Evolutionary conservation across 805 yeast species (phyloP), one percentile per base, ranked within the genome.

Genomic region (Lipomyces anomalus): DNA sequence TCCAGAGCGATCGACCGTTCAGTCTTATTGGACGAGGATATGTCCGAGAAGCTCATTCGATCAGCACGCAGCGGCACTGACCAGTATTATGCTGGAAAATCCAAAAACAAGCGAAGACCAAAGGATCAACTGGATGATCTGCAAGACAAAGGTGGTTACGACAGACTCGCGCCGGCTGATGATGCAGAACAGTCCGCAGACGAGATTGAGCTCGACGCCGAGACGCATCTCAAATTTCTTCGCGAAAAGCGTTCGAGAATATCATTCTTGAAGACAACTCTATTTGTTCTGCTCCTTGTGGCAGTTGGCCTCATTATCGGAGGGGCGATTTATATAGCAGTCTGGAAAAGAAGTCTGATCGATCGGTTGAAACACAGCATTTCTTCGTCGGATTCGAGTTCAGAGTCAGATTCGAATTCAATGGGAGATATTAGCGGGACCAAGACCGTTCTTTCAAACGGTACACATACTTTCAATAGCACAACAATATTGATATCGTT

Each of bases 401-500:
- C 21, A 34, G n/a, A 34, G 11, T n/a, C 13, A 34, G 36, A 28
- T n/a, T 11, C 11, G n/a, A 33, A 33, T 20, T 7, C 16, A 23
- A 6, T 6, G 21, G 23, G 21, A 13, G 39, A 28, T 13, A 7
- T n/a, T 7, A 33, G 36, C 36, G 36, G 18, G 9, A 20, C n/a
- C 18, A 48, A 46, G 13, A 22, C 57, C 6, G 22, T 61, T 2
- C 53, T 69, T 6, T 62, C 68, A 30, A 86, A 86, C 60, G 83
- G 86, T 1, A 82, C 94, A 0, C 79, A 76, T 51, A 67, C 67
- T 2, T 85, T 80, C 62, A 69, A 80, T 57, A 84, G 92, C n/a
- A 79, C 95, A 6, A 89, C 96, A 1, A 66, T 89, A 1, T 61
- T 88, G 38, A 70, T 89, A 1, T 86, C 95, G 0, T 63, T 90